Evolutionary conservation across 2,329 filamentous ascomycete species (phyloP).

Genomic region (Pseudopithomyces chartarum): DNA sequence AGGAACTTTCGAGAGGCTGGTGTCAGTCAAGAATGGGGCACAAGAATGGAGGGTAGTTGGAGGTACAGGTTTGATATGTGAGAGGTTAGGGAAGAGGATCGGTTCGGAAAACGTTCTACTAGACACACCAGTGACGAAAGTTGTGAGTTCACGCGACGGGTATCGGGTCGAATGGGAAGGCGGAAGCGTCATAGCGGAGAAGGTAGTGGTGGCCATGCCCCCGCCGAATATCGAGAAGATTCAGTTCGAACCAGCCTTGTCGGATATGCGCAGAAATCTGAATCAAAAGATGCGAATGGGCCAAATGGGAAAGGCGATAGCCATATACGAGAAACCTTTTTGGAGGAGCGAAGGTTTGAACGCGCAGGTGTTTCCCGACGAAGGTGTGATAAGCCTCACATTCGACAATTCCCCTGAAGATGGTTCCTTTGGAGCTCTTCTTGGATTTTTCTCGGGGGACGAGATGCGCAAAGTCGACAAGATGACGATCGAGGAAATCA

Average conservation of each 20-base stretch:
- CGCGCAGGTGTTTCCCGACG: constrained; percentile 41
- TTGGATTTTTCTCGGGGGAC: constrained; percentile 27
- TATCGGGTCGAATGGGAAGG: constrained; percentile 21
- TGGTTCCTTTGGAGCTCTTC: constrained; percentile 22
- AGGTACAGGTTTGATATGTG: constrained; percentile 26
- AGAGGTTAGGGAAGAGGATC: constrained; percentile 18
- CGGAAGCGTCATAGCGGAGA: constrained; percentile 44
- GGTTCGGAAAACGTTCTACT: constrained; percentile 21
- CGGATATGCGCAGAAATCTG: constrained; percentile 46
- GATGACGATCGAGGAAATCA: not conserved
- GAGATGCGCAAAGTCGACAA: constrained; percentile 19
- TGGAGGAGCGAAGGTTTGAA: constrained; percentile 54
- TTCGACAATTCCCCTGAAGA: constrained; percentile 26
- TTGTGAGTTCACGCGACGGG: constrained; percentile 15
- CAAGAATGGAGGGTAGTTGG: constrained; percentile 27
- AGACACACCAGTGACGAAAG: constrained; percentile 19
- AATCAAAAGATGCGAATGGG: constrained; percentile 48
- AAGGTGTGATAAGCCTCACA: constrained; percentile 14
- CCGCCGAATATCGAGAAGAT: constrained; percentile 54
- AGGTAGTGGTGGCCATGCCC: constrained; percentile 57
- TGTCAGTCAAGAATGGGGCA: constrained; percentile 15
- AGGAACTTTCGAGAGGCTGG: constrained; percentile 19
- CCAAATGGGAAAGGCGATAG: constrained; percentile 59
- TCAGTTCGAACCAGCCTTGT: constrained; percentile 54
- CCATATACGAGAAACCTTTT: constrained; percentile 52